Percentiles rank a stretch among this genome's conserved stretches.
Conservation (phyloP, 768 basidiomycete species). For the Steccherinum ochraceum region DNA sequence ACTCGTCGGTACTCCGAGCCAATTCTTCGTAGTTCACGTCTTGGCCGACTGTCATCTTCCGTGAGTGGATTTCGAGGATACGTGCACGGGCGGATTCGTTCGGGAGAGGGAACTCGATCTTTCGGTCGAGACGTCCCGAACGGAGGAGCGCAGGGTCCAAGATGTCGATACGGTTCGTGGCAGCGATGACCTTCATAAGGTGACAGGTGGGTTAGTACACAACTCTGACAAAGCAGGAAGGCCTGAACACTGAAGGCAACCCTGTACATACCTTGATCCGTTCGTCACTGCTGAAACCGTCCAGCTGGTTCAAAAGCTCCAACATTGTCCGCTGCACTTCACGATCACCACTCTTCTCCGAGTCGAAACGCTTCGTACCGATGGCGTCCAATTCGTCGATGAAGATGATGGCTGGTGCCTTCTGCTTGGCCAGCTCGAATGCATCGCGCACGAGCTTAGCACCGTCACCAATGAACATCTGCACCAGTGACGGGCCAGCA, state of each 20-base stretch:
- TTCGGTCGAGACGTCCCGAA: constrained; percentile 94
- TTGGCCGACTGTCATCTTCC: constrained; percentile 84
- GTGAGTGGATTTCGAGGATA: constrained; percentile 93
- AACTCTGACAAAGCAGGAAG: constrained; percentile 1
- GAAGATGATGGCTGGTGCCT: constrained; percentile 98
- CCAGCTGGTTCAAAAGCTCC: constrained; percentile 95
- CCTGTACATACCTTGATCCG: constrained; percentile 85
- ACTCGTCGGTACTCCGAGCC: constrained; percentile 95
- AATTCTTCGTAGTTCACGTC: constrained; percentile 98
- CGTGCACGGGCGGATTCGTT: constrained; percentile 94
- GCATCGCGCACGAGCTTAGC: constrained; percentile 98
- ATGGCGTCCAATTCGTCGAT: constrained; percentile 99
- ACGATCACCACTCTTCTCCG: constrained; percentile 97
- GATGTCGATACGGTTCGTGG: constrained; percentile 98
- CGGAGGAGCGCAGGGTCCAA: constrained; percentile 97
- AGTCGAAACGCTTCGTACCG: constrained; percentile 97
- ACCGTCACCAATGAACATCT: constrained; percentile 99
- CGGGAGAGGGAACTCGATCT: constrained; percentile 97
- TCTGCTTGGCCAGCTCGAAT: constrained; percentile 96
- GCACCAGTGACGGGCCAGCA: constrained; percentile 94
- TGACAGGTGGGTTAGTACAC: constrained; percentile 1
- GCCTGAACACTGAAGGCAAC: neutral
- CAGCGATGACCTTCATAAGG: constrained; percentile 85
- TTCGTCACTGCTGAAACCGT: constrained; percentile 95
- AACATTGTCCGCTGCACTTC: constrained; percentile 99